A percentile compares a stretch with the other conserved stretches of the same genome.
Conservation (phyloP, 2,329 filamentous ascomycete species). For the Pseudogymnoascus sp. region DNA sequence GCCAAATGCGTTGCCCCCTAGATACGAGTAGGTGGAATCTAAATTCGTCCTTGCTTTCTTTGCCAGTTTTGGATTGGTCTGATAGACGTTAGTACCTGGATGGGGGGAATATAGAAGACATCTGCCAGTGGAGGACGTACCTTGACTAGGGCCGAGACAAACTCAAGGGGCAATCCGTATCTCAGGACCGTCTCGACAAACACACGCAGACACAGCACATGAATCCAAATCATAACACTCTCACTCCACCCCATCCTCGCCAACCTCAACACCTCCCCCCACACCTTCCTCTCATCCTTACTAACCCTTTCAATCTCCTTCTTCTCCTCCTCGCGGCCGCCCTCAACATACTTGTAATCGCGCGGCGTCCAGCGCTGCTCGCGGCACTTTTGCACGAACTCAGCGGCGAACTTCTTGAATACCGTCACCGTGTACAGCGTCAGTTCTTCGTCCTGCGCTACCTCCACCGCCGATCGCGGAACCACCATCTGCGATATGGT, state of each 20-base stretch:
- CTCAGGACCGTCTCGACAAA: conserved; percentile 98
- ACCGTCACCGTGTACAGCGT: conserved; percentile 80
- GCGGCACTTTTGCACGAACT: conserved; percentile 87
- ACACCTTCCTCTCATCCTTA: conserved; percentile 83
- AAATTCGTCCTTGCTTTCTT: conserved; percentile 75
- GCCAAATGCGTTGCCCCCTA: conserved; percentile 90
- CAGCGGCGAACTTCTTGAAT: conserved; percentile 83
- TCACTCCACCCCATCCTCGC: conserved; percentile 93
- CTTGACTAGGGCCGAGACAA: conserved; percentile 77
- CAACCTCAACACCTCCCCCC: conserved; percentile 83
- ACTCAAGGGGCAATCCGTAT: conserved; percentile 87
- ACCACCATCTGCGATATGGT: conserved; percentile 87
- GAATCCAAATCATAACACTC: conserved; percentile 91
- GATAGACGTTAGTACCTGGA: conserved; percentile 21
- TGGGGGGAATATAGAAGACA: background rate
- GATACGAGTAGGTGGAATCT: conserved; percentile 80
- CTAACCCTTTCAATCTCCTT: conserved; percentile 76
- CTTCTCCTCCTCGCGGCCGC: conserved; percentile 81
- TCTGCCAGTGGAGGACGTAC: conserved; percentile 44
- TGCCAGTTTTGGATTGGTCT: conserved; percentile 77
- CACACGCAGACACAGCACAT: conserved; percentile 82
- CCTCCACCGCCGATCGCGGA: conserved; percentile 72
- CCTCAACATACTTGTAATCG: conserved; percentile 89
- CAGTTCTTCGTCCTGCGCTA: conserved; percentile 86
- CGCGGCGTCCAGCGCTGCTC: conserved; percentile 93